Evolutionary conservation across 2,329 filamentous ascomycete species (phyloP), one percentile per base, ranked within the genome.

Genomic region (Teratosphaeria viscida): DNA sequence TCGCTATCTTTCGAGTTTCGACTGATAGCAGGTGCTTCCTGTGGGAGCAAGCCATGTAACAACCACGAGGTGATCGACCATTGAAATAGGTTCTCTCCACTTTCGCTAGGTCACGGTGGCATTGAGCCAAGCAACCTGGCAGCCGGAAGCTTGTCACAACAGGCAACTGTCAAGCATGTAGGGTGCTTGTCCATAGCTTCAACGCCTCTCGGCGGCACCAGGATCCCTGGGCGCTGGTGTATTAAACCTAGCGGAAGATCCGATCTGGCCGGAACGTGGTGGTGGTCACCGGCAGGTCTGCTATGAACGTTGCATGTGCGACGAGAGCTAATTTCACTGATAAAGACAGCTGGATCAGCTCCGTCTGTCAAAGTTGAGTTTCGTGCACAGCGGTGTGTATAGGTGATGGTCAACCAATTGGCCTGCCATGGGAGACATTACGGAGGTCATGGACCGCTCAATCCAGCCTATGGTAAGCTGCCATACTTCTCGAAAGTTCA

Each of bases 401-500:
- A 49, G 7, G 6, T 39, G 23, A 32, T 12, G 2, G 26, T 16
- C 34, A 32, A 56, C 39, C 23, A 7, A 12, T 7, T 52, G 6
- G 26, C 55, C 23, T 54, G 63, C 19, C 57, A 69, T 68, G 66
- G 64, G 64, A 47, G 64, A 64, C 62, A 65, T 68, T 54, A 67
- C 69, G 53, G 71, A 74, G 64, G 65, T 66, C 53, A 60, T 72
- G 39, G 70, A 73, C 61, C 66, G 67, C 57, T 63, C 68, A n/a
- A 65, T 72, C 61, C 63, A 70, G 59, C 68, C 69, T 14, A 64
- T 70, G 68, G 67, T 69, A 59, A 43, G 67, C 35, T 23, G 43
- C 35, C 34, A 26, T 47, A 54, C 23, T 8, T 10, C 6, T 32
- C 12, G 16, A 6, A 8, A 12, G 12, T 5, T 12, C 27, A 16